Conservation (phyloP, 805 yeast genomes). For the Spathaspora sp. region DNA sequence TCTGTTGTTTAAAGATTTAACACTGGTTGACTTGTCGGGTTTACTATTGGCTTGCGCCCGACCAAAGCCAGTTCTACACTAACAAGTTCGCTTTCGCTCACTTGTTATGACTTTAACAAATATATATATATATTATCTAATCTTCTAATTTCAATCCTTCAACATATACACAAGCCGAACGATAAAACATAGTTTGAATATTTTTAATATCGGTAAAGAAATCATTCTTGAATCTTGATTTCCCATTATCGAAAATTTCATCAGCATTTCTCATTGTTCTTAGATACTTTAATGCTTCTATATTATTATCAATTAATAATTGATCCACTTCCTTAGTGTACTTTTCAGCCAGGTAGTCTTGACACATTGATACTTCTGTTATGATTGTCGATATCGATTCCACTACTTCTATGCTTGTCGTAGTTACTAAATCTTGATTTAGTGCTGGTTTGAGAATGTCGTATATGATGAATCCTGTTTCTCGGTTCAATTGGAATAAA, state of each 20-base stretch:
- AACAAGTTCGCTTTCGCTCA: too few species aligned
- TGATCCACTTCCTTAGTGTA: constrained; percentile 12
- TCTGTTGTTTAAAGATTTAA: too few species aligned
- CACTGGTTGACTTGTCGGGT: too few species aligned
- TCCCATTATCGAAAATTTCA: constrained; percentile 8
- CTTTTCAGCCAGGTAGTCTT: constrained; percentile 14
- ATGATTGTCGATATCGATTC: constrained; percentile 26
- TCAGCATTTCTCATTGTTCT: constrained; percentile 8
- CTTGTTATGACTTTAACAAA: background rate
- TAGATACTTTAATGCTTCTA: constrained; percentile 9
- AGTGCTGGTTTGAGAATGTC: constrained; percentile 28
- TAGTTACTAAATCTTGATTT: constrained; percentile 22
- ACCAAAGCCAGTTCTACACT: too few species aligned
- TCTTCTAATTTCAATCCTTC: constrained; percentile 34
- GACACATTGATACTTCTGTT: constrained; percentile 14
- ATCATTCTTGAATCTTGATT: background rate
- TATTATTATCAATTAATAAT: constrained; percentile 13
- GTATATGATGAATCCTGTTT: constrained; percentile 22
- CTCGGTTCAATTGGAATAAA: constrained; percentile 18
- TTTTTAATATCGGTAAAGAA: constrained; percentile 15
- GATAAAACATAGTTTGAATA: constrained; percentile 32
- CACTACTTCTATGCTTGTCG: constrained; percentile 23
- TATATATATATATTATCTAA: constrained; percentile 8
- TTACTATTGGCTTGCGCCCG: too few species aligned
- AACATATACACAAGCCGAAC: constrained; percentile 32